Conservation (phyloP, 805 yeast species). For the Jamesozyma piceae region DNA sequence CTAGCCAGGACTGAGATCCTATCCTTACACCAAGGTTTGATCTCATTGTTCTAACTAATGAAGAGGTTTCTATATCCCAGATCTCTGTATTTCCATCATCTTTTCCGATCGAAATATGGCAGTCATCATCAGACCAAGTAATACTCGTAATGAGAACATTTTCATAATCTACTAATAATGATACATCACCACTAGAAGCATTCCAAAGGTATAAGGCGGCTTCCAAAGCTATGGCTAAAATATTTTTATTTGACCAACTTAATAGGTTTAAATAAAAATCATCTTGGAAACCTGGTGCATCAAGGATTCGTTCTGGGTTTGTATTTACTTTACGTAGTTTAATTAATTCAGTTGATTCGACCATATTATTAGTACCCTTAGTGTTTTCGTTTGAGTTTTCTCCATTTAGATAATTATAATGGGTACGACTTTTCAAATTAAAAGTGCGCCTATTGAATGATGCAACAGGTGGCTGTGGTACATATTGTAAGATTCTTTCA, state of each 20-base stretch:
- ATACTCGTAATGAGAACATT: slow-evolving; percentile 40
- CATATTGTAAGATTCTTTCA: slow-evolving; percentile 74
- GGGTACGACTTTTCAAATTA: slow-evolving; percentile 25
- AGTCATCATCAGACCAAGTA: slow-evolving; percentile 87
- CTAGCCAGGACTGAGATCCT: slow-evolving; percentile 78
- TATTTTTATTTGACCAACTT: slow-evolving; percentile 78
- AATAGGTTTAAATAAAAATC: slow-evolving; percentile 84
- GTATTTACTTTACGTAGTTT: slow-evolving; percentile 71
- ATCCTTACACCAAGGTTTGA: slow-evolving; percentile 63
- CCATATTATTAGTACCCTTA: too few relatives aligned
- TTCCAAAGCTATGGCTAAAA: slow-evolving; percentile 82
- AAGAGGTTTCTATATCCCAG: slow-evolving; percentile 79
- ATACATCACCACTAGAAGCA: slow-evolving; percentile 72
- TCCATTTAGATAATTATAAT: slow-evolving; percentile 22
- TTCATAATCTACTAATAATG: slow-evolving; percentile 53
- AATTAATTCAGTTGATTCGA: slow-evolving; percentile 38
- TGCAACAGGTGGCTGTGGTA: slow-evolving; percentile 69
- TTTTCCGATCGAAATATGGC: slow-evolving; percentile 73
- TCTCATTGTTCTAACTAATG: slow-evolving; percentile 70
- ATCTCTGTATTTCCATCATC: slow-evolving; percentile 80
- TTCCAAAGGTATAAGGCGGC: slow-evolving; percentile 85
- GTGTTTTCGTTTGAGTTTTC: neutral
- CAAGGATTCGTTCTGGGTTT: slow-evolving; percentile 86
- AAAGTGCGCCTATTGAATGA: slow-evolving; percentile 24
- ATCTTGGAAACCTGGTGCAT: slow-evolving; percentile 90